Conservation (phyloP, 2,329 filamentous ascomycete species). For the Nothophoma quercina region DNA sequence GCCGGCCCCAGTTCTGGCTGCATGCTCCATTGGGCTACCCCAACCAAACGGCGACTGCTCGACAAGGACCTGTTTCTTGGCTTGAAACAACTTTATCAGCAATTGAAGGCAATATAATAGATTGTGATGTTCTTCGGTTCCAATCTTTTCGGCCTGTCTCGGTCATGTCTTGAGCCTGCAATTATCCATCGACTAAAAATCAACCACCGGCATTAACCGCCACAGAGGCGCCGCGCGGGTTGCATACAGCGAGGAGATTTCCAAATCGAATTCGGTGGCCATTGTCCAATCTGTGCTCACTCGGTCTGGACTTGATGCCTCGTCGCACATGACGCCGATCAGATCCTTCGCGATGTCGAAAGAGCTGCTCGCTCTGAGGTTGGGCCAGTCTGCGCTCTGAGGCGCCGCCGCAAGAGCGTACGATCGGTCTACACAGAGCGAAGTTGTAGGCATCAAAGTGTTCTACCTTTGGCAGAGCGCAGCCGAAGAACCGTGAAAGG, state of each 20-base stretch:
- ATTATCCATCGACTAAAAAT: slow-evolving; percentile 34
- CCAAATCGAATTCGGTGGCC: neutral
- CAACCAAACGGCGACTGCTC: slow-evolving; percentile 27
- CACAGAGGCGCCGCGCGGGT: slow-evolving; percentile 17
- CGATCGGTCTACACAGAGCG: slow-evolving; percentile 6
- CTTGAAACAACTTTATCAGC: slow-evolving; percentile 34
- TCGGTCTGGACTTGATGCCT: neutral
- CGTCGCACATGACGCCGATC: slow-evolving; percentile 11
- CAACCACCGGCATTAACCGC: slow-evolving; percentile 38
- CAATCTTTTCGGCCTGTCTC: slow-evolving; percentile 19
- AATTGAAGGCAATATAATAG: slow-evolving; percentile 43
- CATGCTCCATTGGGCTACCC: slow-evolving; percentile 27
- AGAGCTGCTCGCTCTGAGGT: neutral
- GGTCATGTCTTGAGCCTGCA: slow-evolving; percentile 20
- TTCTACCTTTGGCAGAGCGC: too few relatives aligned
- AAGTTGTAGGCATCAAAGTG: too few relatives aligned
- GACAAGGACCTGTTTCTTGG: slow-evolving; percentile 29
- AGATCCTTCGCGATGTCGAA: neutral
- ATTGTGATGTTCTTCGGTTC: slow-evolving; percentile 30
- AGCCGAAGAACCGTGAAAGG: too few relatives aligned
- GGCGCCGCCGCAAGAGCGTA: neutral
- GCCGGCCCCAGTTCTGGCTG: slow-evolving; percentile 14
- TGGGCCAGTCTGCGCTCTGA: neutral
- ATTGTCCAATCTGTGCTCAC: neutral
- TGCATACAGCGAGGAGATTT: neutral